Evolutionary conservation across 1,284 basidiomycete genomes (phyloP).

Genomic region (Ganoderma resinaceum): DNA sequence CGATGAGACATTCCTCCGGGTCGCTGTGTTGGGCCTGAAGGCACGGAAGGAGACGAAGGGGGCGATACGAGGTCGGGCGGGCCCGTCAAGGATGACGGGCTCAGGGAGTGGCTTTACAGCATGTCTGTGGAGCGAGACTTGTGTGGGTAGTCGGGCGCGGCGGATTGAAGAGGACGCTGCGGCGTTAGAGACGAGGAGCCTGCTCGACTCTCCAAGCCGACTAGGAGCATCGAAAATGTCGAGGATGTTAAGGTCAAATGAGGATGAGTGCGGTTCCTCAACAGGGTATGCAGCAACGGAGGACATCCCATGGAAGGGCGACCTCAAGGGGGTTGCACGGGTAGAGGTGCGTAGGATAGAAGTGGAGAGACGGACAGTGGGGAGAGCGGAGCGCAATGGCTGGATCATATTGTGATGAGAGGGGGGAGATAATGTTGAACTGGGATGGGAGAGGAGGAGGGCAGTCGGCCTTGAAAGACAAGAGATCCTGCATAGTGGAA

Average conservation of each 20-base stretch:
- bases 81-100: constrained; percentile 39
- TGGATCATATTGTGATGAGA: constrained; percentile 12
- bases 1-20: not conserved
- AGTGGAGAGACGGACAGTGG: constrained; percentile 9
- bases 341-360: constrained; percentile 2
- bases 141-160: constrained; percentile 14
- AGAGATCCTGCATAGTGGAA: constrained; percentile 6
- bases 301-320: constrained; percentile 9
- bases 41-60: constrained; percentile 9
- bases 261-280: constrained; percentile 12
- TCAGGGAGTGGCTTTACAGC: constrained; percentile 33
- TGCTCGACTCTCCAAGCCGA: constrained; percentile 38
- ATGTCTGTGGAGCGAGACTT: constrained; percentile 2
- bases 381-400: constrained; percentile 11
- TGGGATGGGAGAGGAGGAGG: not conserved
- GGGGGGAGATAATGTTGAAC: not conserved
- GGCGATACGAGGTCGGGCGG: constrained; percentile 28
- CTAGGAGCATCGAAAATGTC: constrained; percentile 43
- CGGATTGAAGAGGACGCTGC: constrained; percentile 19
- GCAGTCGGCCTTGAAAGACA: constrained; percentile 6
- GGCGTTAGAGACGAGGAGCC: constrained; percentile 27
- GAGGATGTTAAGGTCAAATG: constrained; percentile 34
- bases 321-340: not conserved
- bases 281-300: constrained; percentile 16
- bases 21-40: not conserved